phyloP scores from a whole-genome alignment of 108 stramenopile genomes.

The Cyclostephanos tholiformis region DNA sequence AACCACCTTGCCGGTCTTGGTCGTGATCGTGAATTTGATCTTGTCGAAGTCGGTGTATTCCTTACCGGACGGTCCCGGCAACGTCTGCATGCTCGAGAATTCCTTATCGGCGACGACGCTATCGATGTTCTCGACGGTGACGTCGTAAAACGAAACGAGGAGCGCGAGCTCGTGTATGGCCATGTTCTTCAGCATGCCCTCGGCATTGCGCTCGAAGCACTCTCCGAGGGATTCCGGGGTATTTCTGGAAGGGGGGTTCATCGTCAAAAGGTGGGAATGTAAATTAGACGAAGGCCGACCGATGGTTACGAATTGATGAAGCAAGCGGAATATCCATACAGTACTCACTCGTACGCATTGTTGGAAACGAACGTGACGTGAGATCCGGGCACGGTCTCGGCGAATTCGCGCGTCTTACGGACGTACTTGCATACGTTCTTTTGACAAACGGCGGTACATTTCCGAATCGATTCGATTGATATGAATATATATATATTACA shows the following conservation, averaged over 20 bases:
- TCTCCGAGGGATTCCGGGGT: conserved; percentile 87
- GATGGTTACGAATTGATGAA: no score
- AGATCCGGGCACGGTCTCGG: conserved; percentile 69
- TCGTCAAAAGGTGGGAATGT: no score
- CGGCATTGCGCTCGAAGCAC: conserved; percentile 93
- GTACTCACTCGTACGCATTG: conserved; percentile 82
- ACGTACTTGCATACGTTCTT: conserved; percentile 93
- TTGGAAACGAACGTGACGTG: conserved; percentile 88
- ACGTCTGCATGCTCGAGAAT: conserved; percentile 81
- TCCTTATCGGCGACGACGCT: conserved; percentile 83
- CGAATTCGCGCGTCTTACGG: conserved; percentile 84
- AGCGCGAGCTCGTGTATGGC: conserved; percentile 92
- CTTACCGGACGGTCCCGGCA: conserved; percentile 77
- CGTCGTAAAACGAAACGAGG: conserved; percentile 88
- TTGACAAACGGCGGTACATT: no score
- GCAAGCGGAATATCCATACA: background rate
- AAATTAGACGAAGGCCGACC: no score
- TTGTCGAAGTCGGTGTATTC: conserved; percentile 90
- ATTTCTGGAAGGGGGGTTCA: conserved; percentile 35
- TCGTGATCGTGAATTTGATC: conserved; percentile 93
- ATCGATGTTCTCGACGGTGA: conserved; percentile 86
- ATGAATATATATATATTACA: no score
- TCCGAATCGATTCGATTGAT: no score
- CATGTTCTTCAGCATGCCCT: conserved; percentile 96
- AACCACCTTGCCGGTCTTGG: conserved; percentile 89